These are phyloP conservation scores for Coemansia javaensis DNA, from an alignment of 192 early-diverging fungal genomes.

Conservation along the genomic window DNA sequence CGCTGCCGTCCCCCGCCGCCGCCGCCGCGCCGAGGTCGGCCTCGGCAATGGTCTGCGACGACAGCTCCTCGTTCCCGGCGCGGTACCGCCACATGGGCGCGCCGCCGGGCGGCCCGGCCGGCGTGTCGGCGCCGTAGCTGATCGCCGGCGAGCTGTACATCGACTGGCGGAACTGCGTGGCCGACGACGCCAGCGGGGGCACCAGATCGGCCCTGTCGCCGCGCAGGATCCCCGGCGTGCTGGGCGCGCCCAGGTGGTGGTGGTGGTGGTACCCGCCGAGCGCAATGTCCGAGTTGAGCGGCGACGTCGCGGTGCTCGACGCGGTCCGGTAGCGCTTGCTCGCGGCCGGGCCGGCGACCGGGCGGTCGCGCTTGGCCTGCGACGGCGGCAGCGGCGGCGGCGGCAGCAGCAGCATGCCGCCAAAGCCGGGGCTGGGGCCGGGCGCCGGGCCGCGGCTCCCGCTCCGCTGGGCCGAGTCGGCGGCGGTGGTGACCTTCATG, in stretches of 20 bases:
- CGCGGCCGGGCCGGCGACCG: not conserved
- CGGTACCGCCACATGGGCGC: conserved; percentile 9
- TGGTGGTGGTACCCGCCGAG: conserved; percentile 8
- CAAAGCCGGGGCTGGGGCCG: too few relatives aligned
- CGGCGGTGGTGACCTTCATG: conserved; percentile 26
- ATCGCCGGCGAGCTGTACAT: conserved; percentile 30
- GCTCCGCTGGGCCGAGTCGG: too few relatives aligned
- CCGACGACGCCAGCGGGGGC: conserved; percentile 4
- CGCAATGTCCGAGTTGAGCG: conserved; percentile 38
- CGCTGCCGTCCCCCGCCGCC: conserved; percentile 3
- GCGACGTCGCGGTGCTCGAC: conserved; percentile 38
- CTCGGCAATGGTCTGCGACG: conserved; percentile 22
- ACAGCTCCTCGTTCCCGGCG: conserved; percentile 17
- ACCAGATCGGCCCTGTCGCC: conserved; percentile 2
- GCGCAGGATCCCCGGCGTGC: conserved; percentile 19
- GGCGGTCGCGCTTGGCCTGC: conserved; percentile 14
- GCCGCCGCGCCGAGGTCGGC: conserved; percentile 7
- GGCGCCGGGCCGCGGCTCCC: too few relatives aligned
- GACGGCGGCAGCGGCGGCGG: too few relatives aligned
- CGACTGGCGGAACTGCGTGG: conserved; percentile 14
- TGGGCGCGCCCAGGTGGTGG: too few relatives aligned
- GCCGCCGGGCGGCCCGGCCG: not conserved
- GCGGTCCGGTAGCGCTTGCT: conserved; percentile 14
- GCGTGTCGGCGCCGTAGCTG: conserved; percentile 6
- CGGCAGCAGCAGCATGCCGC: too few relatives aligned